Percentiles rank a stretch among this genome's conserved stretches.
Evolutionary conservation across 768 basidiomycete species (phyloP).

Genomic region (Baorangia bicolor): DNA sequence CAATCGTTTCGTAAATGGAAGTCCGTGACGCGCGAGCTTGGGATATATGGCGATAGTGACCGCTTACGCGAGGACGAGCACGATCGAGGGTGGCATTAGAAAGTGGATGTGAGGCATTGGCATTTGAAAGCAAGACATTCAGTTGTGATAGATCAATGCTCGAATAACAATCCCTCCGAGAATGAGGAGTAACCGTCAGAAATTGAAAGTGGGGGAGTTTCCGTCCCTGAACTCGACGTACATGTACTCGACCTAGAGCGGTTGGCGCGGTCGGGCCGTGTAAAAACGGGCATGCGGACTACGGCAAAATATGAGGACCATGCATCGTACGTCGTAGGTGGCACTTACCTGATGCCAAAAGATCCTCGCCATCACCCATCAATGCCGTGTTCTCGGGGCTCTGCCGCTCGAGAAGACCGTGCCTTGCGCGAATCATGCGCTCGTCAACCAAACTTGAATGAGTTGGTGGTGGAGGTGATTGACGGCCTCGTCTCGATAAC

Average conservation of each 20-base stretch:
- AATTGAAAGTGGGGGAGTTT: constrained; percentile 68
- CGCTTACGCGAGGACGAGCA: constrained; percentile 44
- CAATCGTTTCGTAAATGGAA: constrained; percentile 78
- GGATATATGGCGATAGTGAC: constrained; percentile 66
- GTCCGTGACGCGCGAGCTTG: constrained; percentile 59
- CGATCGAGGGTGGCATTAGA: constrained; percentile 43
- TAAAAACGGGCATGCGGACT: constrained; percentile 60
- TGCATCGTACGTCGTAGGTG: background rate
- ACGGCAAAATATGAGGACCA: constrained; percentile 5
- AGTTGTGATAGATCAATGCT: constrained; percentile 72
- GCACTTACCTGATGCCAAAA: constrained; percentile 48
- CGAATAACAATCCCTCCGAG: constrained; percentile 71
- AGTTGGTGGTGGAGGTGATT: constrained; percentile 57
- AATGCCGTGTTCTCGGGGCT: constrained; percentile 68
- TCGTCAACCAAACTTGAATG: constrained; percentile 65
- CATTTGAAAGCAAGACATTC: constrained; percentile 53
- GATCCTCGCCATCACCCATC: constrained; percentile 66
- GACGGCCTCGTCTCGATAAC: constrained; percentile 62
- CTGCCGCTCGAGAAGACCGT: constrained; percentile 60
- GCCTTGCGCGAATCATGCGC: constrained; percentile 63
- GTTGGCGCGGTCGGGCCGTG: constrained; percentile 48
- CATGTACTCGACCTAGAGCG: constrained; percentile 70
- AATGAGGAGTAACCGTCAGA: constrained; percentile 66
- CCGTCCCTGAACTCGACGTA: constrained; percentile 63
- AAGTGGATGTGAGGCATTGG: constrained; percentile 51